Evolutionary conservation across 1,284 basidiomycete genomes (phyloP), one percentile per base, ranked within the genome.

Genomic region (Ceratobasidium theobromae): DNA sequence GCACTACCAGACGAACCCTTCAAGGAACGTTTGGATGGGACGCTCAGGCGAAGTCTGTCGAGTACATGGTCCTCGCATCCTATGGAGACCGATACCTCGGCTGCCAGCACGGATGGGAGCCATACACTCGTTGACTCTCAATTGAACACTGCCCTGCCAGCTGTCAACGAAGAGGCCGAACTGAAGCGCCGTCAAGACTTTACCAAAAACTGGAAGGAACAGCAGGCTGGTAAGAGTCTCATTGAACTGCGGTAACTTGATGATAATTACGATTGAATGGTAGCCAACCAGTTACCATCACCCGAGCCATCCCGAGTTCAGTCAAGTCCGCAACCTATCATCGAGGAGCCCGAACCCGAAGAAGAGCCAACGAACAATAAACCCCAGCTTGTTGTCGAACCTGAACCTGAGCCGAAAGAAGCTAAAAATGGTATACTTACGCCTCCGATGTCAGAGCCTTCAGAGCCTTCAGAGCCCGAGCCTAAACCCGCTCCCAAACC

Each of bases 301-400:
- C 55, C 55, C 25, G 55, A 60, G 45, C 43, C 55, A 16, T 25
- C 43, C 12, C 21, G 55, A 45, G 25, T 60, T 25, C 43, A 32
- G 14, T 12, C 32, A 16, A 60, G 55, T 35, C 55, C 55, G 14
- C 55, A 60, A 25, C 55, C 55, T 3, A 60, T 60, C 41, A 60
- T 60, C 11, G 55, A 60, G 55, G 55, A 60, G 28, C 55, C 55
- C 9, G 55, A 60, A n/a, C 43, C 45, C 16, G 55, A 60, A 18
- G 55, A 60, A 28, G 41, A 25, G 32, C 43, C 43, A 3, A 30
- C 9, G 11, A 18, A 5, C 4, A 21, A 11, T 9, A 40, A 40
- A 18, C 32, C 32, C 12, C 16, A 53, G 32, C 43, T 40, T n/a
- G 25, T 8, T 11, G n/a, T 16, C 16, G 30, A 46, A 30, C 40